Conservation (phyloP, 2,329 filamentous ascomycete species). For the Scedosporium dehoogii region DNA sequence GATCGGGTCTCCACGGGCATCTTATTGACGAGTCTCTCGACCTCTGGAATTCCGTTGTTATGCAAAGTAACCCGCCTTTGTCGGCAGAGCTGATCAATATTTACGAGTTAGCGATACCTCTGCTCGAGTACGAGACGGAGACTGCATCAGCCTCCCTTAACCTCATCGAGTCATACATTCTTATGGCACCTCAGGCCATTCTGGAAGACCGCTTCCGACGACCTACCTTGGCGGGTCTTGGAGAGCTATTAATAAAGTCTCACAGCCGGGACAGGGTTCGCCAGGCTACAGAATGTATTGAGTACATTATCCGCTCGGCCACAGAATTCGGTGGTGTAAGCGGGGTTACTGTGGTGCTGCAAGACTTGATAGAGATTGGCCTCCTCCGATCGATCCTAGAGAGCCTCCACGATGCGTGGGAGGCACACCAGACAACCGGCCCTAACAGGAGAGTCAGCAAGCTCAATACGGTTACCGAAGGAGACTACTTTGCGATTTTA, state of each 20-base stretch:
- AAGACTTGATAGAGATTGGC: slow-evolving; percentile 53
- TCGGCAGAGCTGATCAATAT: slow-evolving; percentile 53
- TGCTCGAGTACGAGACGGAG: slow-evolving; percentile 57
- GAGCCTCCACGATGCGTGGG: slow-evolving; percentile 57
- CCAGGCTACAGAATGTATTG: slow-evolving; percentile 50
- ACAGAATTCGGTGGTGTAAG: slow-evolving; percentile 49
- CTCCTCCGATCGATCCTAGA: slow-evolving; percentile 55
- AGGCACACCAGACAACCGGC: slow-evolving; percentile 71
- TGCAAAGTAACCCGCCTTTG: slow-evolving; percentile 53
- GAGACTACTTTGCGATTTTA: slow-evolving; percentile 77
- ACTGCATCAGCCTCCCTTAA: slow-evolving; percentile 51
- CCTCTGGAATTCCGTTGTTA: slow-evolving; percentile 70
- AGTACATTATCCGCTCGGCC: slow-evolving; percentile 55
- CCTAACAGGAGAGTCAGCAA: slow-evolving; percentile 61
- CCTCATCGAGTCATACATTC: slow-evolving; percentile 60
- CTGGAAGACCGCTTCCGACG: slow-evolving; percentile 45
- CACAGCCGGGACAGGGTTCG: slow-evolving; percentile 48
- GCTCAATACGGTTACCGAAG: slow-evolving; percentile 66
- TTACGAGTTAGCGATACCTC: slow-evolving; percentile 51
- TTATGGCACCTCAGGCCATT: slow-evolving; percentile 59
- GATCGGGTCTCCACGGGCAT: slow-evolving; percentile 66
- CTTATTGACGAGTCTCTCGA: slow-evolving; percentile 88
- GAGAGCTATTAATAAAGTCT: slow-evolving; percentile 38
- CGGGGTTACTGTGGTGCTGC: slow-evolving; percentile 53
- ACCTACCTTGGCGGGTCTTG: slow-evolving; percentile 38